phyloP scores from a whole-genome alignment of 768 basidiomycete species.

The Ramaria rubella region DNA sequence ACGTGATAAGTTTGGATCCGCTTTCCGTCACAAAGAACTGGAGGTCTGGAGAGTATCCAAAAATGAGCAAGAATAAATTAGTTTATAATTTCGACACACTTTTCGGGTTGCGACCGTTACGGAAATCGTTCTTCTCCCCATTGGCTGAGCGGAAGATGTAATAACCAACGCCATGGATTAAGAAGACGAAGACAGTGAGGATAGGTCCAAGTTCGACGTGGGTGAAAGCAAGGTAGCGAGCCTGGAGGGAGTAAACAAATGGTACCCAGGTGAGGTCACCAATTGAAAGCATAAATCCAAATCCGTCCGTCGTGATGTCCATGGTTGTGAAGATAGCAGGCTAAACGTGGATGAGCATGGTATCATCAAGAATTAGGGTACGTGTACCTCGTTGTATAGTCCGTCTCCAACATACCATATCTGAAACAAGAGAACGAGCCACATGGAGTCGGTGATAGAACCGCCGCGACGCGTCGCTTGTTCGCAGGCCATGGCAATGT shows the following conservation, averaged over 20 bases:
- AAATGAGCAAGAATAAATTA: background rate
- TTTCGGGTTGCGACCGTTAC: slow-evolving; percentile 90
- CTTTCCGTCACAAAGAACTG: slow-evolving; percentile 71
- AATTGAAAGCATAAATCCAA: slow-evolving; percentile 95
- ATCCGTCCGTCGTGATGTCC: slow-evolving; percentile 97
- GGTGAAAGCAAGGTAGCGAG: slow-evolving; percentile 89
- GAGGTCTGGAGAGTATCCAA: slow-evolving; percentile 39
- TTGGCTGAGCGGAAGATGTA: slow-evolving; percentile 89
- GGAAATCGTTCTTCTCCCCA: slow-evolving; percentile 92
- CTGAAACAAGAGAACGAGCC: slow-evolving; percentile 83
- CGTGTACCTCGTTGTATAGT: slow-evolving; percentile 80
- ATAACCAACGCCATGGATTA: slow-evolving; percentile 66
- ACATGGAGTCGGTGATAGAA: slow-evolving; percentile 83
- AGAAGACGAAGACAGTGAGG: slow-evolving; percentile 50
- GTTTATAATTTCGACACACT: slow-evolving; percentile 39
- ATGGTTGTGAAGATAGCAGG: slow-evolving; percentile 88
- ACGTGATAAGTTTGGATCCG: slow-evolving; percentile 86
- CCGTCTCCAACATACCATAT: slow-evolving; percentile 79
- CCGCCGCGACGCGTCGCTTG: slow-evolving; percentile 80
- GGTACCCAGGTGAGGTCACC: slow-evolving; percentile 94
- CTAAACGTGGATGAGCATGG: slow-evolving; percentile 32
- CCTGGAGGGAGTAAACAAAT: slow-evolving; percentile 89
- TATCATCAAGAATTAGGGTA: slow-evolving; percentile 10
- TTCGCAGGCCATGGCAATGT: slow-evolving; percentile 86
- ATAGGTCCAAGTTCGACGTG: slow-evolving; percentile 69